These are phyloP conservation scores for Fomitopsis pulvina DNA, from an alignment of 768 basidiomycete genomes.

Conservation along the genomic window DNA sequence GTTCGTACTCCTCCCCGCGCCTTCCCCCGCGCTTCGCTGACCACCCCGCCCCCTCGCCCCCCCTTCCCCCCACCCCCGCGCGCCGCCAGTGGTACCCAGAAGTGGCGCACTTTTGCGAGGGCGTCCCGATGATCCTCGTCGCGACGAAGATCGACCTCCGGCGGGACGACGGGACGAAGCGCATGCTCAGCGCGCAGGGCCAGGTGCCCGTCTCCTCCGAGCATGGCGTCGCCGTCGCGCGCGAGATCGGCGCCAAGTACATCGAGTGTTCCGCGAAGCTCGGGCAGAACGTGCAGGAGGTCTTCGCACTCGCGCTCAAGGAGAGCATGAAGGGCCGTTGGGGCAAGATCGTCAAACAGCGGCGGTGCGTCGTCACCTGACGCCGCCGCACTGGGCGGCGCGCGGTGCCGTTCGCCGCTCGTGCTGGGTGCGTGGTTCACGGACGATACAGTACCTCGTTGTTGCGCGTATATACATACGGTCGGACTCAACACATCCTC, in stretches of 20 bases:
- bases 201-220: slow-evolving; percentile 73
- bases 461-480: not conserved
- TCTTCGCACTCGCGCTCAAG: slow-evolving; percentile 82
- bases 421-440: too few relatives aligned
- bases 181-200: slow-evolving; percentile 88
- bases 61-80: not conserved
- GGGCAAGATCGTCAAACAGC: slow-evolving; percentile 63
- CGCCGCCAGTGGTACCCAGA: slow-evolving; percentile 79
- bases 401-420: not conserved
- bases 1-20: slow-evolving; percentile 31
- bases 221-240: slow-evolving; percentile 80
- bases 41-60: not conserved
- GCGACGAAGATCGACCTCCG: slow-evolving; percentile 93
- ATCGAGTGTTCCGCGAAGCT: slow-evolving; percentile 92
- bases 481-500: not conserved
- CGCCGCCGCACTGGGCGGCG: too few relatives aligned
- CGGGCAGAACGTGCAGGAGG: slow-evolving; percentile 85
- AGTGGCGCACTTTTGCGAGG: slow-evolving; percentile 87
- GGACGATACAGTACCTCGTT: too few relatives aligned
- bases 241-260: slow-evolving; percentile 91
- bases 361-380: slow-evolving; percentile 63
- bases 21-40: not conserved
- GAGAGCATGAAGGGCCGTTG: slow-evolving; percentile 83
- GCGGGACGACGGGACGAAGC: slow-evolving; percentile 74
- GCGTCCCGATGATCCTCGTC: slow-evolving; percentile 85